Evolutionary conservation across 2,329 filamentous ascomycete genomes (phyloP).

Genomic region (Ceratocystis cubensis): DNA sequence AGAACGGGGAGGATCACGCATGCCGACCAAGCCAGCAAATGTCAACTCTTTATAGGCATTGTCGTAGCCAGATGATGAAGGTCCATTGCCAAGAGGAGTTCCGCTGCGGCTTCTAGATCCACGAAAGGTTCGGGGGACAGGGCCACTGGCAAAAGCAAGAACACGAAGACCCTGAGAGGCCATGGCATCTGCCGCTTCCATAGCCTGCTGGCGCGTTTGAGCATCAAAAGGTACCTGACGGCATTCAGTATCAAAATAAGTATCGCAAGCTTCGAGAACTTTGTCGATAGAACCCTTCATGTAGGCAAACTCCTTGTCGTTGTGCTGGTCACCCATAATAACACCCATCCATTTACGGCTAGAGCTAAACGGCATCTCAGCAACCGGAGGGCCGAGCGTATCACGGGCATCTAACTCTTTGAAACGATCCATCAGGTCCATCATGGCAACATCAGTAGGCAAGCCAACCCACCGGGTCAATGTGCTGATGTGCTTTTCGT

Average conservation of each 20-base stretch:
- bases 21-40: constrained; percentile 87
- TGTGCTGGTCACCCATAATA: constrained; percentile 52
- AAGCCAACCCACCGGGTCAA: constrained; percentile 89
- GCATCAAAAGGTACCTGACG: constrained; percentile 77
- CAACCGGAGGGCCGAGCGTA: constrained; percentile 65
- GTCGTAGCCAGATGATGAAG: constrained; percentile 41
- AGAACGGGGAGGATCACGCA: constrained; percentile 90
- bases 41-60: constrained; percentile 71
- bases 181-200: constrained; percentile 73
- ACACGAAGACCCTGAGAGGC: constrained; percentile 81
- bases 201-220: constrained; percentile 56
- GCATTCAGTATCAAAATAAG: constrained; percentile 75
- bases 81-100: constrained; percentile 32
- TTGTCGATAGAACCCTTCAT: constrained; percentile 91
- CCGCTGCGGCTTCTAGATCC: constrained; percentile 30
- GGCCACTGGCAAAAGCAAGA: constrained; percentile 81
- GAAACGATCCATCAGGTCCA: constrained; percentile 83
- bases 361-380: constrained; percentile 90
- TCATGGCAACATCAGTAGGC: constrained; percentile 92
- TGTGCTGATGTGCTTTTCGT: constrained; percentile 35
- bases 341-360: constrained; percentile 99
- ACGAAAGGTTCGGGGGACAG: constrained; percentile 40
- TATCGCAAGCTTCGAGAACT: constrained; percentile 75
- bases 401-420: constrained; percentile 85
- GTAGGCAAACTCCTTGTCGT: constrained; percentile 70